Evolutionary conservation across 2,329 filamentous ascomycete genomes (phyloP).

Genomic region (Cytospora schulzeri): DNA sequence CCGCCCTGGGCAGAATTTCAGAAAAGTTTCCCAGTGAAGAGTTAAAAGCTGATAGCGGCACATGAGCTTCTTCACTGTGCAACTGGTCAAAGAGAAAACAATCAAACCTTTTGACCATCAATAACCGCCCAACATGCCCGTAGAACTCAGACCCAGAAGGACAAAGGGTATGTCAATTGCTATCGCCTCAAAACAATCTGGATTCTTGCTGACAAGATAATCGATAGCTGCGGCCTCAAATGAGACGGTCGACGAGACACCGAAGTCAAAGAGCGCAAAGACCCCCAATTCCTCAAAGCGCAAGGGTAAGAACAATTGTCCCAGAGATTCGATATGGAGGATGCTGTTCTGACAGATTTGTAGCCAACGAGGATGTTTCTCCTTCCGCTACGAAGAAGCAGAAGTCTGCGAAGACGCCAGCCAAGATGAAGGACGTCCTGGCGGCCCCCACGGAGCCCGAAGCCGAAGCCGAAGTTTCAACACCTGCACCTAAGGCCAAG

Average conservation of each 20-base stretch:
- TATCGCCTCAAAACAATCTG: background rate
- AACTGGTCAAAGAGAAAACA: constrained; percentile 5
- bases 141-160: constrained; percentile 27
- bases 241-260: constrained; percentile 21
- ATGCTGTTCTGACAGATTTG: background rate
- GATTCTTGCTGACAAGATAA: constrained; percentile 9
- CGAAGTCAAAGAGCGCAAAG: constrained; percentile 25
- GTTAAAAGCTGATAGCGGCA: background rate
- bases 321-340: background rate
- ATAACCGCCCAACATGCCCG: constrained; percentile 20
- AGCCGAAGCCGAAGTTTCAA: background rate
- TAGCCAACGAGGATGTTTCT: constrained; percentile 25
- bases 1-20: constrained; percentile 22
- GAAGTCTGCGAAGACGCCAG: constrained; percentile 23
- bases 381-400: constrained; percentile 26
- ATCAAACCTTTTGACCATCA: background rate
- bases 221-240: constrained; percentile 12
- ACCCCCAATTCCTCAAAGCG: constrained; percentile 25
- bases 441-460: constrained; percentile 11
- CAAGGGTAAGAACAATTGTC: constrained; percentile 21
- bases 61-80: background rate
- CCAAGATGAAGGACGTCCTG: constrained; percentile 13
- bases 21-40: constrained; percentile 24
- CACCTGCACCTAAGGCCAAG: constrained; percentile 20
- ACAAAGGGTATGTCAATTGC: constrained; percentile 14